Base-by-base conservation (phyloP, 1,139 yeast species). In the Geotrichum aggregatum region DNA sequence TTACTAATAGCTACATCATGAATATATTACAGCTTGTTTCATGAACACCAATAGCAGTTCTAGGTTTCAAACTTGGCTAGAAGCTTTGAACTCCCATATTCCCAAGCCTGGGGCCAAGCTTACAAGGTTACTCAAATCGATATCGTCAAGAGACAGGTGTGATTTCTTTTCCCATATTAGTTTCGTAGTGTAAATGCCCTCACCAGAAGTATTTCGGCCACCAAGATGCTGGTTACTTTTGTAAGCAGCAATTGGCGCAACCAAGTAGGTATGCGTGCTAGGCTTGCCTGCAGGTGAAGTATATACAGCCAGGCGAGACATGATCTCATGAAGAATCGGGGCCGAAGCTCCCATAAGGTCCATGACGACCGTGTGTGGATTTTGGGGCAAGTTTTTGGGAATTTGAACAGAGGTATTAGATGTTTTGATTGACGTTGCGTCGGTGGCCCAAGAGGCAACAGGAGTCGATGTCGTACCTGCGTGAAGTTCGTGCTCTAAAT, bases 101-200 rank as follows among this genome's bases (percentile, higher is more conserved):
- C 78, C 82, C 31, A 82, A 64, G 0, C 95, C 95, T 1, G 87
- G 87, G 5, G 61, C 65, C 50, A 84, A 71, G 1, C 83, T 75
- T 1, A 70, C 59, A 35, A 66, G 54, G 45, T 76, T 69, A 1
- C 65, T 60, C 44, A 76, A 67, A 58, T 86, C 87, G 51, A 87
- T 71, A 65, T 50, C 57, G 45, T 60, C 72, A 58, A 57, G 55
- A n/a, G 62, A 58, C 13, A 66, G 39, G 51, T 63, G 59, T 49
- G 59, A 53, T 18, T 60, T 49, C 1, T 56, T 52, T 18, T 61
- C 59, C 65, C 66, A 64, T 0, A 62, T 54, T 35, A 54, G 54
- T 3, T 57, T 49, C 40, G 61, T 49, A 18, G 52, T 52, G 42
- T 51, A 57, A 13, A 26, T 11, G 16, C 33, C 14, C 10, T 24